Conservation (phyloP, 2,329 filamentous ascomycete species). For the Arthroderma sp. region DNA sequence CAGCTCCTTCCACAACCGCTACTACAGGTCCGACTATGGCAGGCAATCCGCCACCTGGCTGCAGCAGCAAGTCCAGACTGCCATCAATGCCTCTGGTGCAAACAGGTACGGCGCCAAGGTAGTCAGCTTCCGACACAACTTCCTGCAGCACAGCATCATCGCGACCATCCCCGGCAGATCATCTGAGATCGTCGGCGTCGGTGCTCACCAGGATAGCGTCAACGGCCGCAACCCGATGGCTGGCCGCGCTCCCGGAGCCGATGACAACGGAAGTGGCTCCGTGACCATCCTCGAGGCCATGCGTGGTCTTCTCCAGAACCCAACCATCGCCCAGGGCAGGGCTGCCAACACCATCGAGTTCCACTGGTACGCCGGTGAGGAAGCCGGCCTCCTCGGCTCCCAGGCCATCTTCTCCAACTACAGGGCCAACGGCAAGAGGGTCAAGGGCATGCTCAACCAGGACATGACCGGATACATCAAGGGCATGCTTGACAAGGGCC, state of each 20-base stretch:
- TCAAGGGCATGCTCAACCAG: conserved; percentile 96
- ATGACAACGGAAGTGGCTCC: conserved; percentile 85
- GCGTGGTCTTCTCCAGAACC: conserved; percentile 63
- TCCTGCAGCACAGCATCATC: conserved; percentile 86
- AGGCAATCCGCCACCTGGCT: conserved; percentile 77
- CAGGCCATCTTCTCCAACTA: conserved; percentile 83
- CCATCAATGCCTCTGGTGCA: conserved; percentile 60
- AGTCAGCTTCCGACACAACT: conserved; percentile 64
- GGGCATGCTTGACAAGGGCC: conserved; percentile 48
- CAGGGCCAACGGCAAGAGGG: conserved; percentile 56
- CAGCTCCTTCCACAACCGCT: conserved; percentile 48
- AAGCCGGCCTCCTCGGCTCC: conserved; percentile 74
- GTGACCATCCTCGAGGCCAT: conserved; percentile 92
- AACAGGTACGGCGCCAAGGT: conserved; percentile 54
- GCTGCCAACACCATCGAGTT: conserved; percentile 84
- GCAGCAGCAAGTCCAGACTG: conserved; percentile 58
- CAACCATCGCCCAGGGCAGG: conserved; percentile 57
- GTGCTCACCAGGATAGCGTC: conserved; percentile 90
- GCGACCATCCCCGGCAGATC: conserved; percentile 78
- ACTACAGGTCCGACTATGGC: conserved; percentile 53
- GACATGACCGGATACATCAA: conserved; percentile 95
- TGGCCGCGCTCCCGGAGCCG: conserved; percentile 75
- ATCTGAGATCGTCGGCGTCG: conserved; percentile 75
- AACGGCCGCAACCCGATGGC: conserved; percentile 62
- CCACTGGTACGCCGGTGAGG: conserved; percentile 90